Conservation (phyloP, 306 rosid species). For the Malus fusca region DNA sequence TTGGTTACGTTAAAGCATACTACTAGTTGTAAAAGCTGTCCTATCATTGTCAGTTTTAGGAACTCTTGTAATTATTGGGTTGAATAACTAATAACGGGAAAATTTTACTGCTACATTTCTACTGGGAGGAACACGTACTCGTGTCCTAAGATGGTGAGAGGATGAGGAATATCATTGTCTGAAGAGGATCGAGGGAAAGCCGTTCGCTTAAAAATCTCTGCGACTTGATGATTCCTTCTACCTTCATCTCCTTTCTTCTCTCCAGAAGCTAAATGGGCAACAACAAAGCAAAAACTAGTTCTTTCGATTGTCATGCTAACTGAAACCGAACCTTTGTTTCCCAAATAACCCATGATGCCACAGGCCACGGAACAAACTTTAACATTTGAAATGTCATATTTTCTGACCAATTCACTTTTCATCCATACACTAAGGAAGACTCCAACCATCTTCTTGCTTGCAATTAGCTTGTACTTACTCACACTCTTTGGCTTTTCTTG, state of each 20-base stretch:
- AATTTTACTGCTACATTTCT: background rate
- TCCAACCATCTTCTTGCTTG: slow-evolving; percentile 96
- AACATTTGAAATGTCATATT: slow-evolving; percentile 54
- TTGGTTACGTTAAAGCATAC: background rate
- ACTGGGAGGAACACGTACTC: slow-evolving; percentile 54
- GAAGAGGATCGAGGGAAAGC: slow-evolving; percentile 41
- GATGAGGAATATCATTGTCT: slow-evolving; percentile 34
- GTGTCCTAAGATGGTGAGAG: slow-evolving; percentile 75
- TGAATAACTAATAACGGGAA: background rate
- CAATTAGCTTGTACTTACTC: slow-evolving; percentile 47
- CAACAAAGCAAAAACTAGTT: slow-evolving; percentile 83
- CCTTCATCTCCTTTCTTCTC: slow-evolving; percentile 84
- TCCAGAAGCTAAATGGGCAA: slow-evolving; percentile 82
- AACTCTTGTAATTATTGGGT: background rate
- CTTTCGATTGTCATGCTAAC: slow-evolving; percentile 90
- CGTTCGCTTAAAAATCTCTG: slow-evolving; percentile 71
- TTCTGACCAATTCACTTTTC: slow-evolving; percentile 45
- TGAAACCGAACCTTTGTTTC: slow-evolving; percentile 86
- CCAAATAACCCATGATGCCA: slow-evolving; percentile 94
- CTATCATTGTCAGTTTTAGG: background rate
- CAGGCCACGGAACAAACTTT: slow-evolving; percentile 85
- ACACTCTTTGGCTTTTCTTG: slow-evolving; percentile 10
- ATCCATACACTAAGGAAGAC: slow-evolving; percentile 85
- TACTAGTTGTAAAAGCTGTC: background rate
- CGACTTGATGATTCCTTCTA: slow-evolving; percentile 68